Evolutionary conservation across 345 rosid genomes (phyloP).

Genomic region (Chamaenerion angustifolium): DNA sequence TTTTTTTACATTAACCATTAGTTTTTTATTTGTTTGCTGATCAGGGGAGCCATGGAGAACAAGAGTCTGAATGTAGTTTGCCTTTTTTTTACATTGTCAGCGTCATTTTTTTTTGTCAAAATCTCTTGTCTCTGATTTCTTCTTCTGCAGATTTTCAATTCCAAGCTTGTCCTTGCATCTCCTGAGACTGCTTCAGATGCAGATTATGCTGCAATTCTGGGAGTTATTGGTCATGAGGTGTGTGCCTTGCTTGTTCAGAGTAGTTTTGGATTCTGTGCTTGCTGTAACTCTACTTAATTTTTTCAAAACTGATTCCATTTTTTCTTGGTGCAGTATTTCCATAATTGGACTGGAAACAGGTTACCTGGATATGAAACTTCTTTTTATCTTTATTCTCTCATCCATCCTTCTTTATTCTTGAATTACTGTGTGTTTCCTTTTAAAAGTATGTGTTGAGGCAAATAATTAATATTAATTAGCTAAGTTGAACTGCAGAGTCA

Average conservation of each 20-base stretch:
- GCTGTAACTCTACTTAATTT: no score
- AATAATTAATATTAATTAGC: background rate
- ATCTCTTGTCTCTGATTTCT: slow-evolving; percentile 9
- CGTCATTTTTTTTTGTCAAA: slow-evolving; percentile 4
- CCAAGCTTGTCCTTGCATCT: slow-evolving; percentile 96
- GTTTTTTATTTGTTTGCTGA: slow-evolving; percentile 10
- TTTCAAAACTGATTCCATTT: slow-evolving; percentile 11
- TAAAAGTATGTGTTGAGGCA: no score
- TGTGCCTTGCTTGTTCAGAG: slow-evolving; percentile 10
- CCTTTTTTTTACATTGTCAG: background rate
- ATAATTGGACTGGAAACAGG: slow-evolving; percentile 99
- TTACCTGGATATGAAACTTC: slow-evolving; percentile 15
- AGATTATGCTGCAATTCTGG: slow-evolving; percentile 96
- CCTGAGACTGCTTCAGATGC: slow-evolving; percentile 94
- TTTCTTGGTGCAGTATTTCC: slow-evolving; percentile 70
- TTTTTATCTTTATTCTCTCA: slow-evolving; percentile 2
- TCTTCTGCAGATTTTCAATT: slow-evolving; percentile 71
- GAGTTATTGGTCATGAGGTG: slow-evolving; percentile 98
- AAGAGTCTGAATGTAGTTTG: slow-evolving; percentile 83
- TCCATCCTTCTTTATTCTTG: background rate
- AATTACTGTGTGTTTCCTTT: no score
- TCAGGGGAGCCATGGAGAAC: slow-evolving; percentile 99
- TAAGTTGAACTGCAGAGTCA: slow-evolving; percentile 51
- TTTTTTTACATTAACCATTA: slow-evolving; percentile 1
- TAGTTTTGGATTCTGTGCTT: no score